Evolutionary conservation across 2,329 filamentous ascomycete species (phyloP).

Genomic region (Talaromyces sp.): DNA sequence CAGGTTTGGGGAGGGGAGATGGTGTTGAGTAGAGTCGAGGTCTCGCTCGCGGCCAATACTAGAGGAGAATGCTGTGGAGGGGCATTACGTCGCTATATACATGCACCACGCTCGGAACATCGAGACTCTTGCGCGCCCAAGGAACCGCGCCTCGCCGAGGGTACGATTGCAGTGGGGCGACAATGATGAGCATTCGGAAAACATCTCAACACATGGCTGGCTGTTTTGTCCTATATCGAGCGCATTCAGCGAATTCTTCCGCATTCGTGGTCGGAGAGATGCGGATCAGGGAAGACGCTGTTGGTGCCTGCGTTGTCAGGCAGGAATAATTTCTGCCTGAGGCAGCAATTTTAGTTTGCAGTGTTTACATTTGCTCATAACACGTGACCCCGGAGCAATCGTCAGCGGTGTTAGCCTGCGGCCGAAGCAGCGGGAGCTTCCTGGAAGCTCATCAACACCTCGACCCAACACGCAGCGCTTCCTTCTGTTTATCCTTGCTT

Average conservation of each 20-base stretch:
- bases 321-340: not conserved
- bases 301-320: slow-evolving; percentile 3
- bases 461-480: not conserved
- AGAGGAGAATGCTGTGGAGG: not conserved
- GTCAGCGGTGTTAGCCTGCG: not conserved
- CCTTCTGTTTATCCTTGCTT: not conserved
- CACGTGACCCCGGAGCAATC: slow-evolving; percentile 7
- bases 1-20: not conserved
- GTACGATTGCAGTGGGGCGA: slow-evolving; percentile 32
- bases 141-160: slow-evolving; percentile 24
- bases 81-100: slow-evolving; percentile 1
- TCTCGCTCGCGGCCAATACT: not conserved
- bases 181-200: slow-evolving; percentile 15
- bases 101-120: not conserved
- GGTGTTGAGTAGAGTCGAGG: not conserved
- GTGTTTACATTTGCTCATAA: not conserved
- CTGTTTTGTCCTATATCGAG: slow-evolving; percentile 1
- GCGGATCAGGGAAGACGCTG: slow-evolving; percentile 7
- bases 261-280: slow-evolving; percentile 27
- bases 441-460: slow-evolving; percentile 3
- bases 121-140: not conserved
- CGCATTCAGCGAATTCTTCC: slow-evolving; percentile 32
- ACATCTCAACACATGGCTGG: slow-evolving; percentile 3
- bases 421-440: slow-evolving; percentile 4
- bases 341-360: not conserved